Evolutionary conservation across 2,329 filamentous ascomycete species (phyloP).

Genomic region (Leptographium procerum): DNA sequence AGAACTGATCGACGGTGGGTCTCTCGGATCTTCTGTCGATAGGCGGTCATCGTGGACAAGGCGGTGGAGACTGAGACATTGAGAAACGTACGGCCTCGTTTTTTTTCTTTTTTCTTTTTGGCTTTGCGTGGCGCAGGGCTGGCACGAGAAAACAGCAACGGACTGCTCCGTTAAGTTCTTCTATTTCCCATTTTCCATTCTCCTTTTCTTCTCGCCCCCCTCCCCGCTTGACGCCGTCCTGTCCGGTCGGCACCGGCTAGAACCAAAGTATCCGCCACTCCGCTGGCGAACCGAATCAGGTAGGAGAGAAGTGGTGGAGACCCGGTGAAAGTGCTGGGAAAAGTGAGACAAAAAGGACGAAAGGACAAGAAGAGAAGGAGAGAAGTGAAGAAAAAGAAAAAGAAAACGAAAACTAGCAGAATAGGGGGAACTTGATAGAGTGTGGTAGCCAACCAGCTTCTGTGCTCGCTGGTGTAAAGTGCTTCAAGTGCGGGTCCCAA

Average conservation of each 20-base stretch:
- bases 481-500: background rate
- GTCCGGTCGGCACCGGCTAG: background rate
- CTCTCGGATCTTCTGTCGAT: background rate
- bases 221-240: background rate
- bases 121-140: background rate
- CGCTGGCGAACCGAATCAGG: background rate
- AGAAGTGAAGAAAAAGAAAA: background rate
- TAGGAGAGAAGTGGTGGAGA: background rate
- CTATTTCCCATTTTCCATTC: background rate
- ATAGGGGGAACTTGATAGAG: background rate
- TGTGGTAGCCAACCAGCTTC: background rate
- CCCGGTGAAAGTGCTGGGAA: background rate
- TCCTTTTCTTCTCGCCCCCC: background rate
- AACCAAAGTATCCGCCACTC: background rate
- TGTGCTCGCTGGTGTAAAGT: background rate
- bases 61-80: background rate
- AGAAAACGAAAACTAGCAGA: background rate
- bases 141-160: background rate
- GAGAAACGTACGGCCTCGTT: too few relatives aligned
- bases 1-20: background rate
- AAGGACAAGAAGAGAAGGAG: background rate
- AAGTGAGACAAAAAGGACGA: background rate
- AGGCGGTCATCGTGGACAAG: background rate
- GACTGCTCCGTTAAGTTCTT: background rate
- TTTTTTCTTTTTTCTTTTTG: background rate